These are phyloP conservation scores for Aspergillus conjunctus DNA, from an alignment of 495 filamentous ascomycete species.

Conservation along the genomic window DNA sequence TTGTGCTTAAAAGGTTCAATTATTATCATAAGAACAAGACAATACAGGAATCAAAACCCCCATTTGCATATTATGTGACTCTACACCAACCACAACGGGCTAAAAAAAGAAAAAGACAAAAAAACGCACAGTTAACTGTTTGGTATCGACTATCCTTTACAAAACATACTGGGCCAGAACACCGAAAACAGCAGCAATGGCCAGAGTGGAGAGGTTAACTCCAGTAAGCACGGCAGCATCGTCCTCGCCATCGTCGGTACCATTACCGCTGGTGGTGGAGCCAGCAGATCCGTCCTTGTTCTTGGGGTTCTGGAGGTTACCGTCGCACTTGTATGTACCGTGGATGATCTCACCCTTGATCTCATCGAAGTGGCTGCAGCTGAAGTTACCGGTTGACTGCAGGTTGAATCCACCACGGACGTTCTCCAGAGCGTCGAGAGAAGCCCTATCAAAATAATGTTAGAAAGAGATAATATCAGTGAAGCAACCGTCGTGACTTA, in stretches of 20 bases:
- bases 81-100: conserved; percentile 33
- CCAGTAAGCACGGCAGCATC: conserved; percentile 44
- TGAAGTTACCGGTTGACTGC: conserved; percentile 69
- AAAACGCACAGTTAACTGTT: conserved; percentile 29
- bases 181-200: conserved; percentile 47
- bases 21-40: conserved; percentile 51
- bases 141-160: conserved; percentile 36
- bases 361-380: conserved; percentile 51
- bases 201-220: conserved; percentile 46
- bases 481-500: conserved; percentile 51
- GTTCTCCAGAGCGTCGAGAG: conserved; percentile 66
- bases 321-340: conserved; percentile 63
- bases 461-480: conserved; percentile 18
- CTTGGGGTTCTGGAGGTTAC: conserved; percentile 41
- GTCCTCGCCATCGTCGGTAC: conserved; percentile 23
- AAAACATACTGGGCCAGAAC: conserved; percentile 48
- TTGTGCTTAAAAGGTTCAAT: conserved; percentile 49
- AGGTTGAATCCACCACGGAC: conserved; percentile 89
- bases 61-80: conserved; percentile 40
- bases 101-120: conserved; percentile 32
- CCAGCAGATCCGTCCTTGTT: conserved; percentile 50
- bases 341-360: conserved; percentile 54
- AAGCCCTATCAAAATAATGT: conserved; percentile 55
- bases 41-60: conserved; percentile 40
- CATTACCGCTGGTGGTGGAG: conserved; percentile 31